Evolutionary conservation across 2,329 filamentous ascomycete species (phyloP), one percentile per base, ranked within the genome.

Genomic region (Thermochaetoides dissita): DNA sequence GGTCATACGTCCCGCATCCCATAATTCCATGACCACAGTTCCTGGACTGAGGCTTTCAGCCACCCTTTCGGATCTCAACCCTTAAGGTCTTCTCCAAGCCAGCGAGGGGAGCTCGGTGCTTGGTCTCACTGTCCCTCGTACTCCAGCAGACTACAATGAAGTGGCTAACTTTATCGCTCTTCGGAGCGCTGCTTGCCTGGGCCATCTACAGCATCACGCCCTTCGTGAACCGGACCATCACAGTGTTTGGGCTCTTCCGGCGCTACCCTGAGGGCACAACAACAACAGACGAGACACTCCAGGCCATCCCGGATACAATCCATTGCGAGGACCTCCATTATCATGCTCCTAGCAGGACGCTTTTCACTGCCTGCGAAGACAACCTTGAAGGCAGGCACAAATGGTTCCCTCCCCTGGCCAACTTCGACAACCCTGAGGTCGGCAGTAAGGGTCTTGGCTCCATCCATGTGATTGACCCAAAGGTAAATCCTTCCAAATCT

Each of bases 281-380:
- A 1, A 49, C 63, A 6, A 24, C 17, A 24, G 17, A 24, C 17
- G 17, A 24, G 17, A 24, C 17, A 24, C 17, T 24, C 17, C 17
- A 24, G 5, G 46, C 52, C 8, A 71, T 79, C 8, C 55, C 63
- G 0, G 68, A 73, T 46, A 78, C 75, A 0, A 53, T 62, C 3
- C 63, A 72, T 10, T 79, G 75, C 51, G 76, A 80, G 49, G 76
- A 80, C 46, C 38, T 80, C 3, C 74, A 79, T 50, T 65, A 74
- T 42, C 67, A 78, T 46, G 52, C 53, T 1, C 54, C 63, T 0
- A 68, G 65, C 10, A 62, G 66, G 0, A 44, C 65, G 7, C 55
- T 80, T 1, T 79, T 76, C 50, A 67, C 72, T 0, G 73, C 74
- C 0, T 80, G 75, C 48, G 66, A 74, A 36, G 69, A 68, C 32